phyloP scores from a whole-genome alignment of 2,329 filamentous ascomycete genomes.

The Diaporthe sp. region DNA sequence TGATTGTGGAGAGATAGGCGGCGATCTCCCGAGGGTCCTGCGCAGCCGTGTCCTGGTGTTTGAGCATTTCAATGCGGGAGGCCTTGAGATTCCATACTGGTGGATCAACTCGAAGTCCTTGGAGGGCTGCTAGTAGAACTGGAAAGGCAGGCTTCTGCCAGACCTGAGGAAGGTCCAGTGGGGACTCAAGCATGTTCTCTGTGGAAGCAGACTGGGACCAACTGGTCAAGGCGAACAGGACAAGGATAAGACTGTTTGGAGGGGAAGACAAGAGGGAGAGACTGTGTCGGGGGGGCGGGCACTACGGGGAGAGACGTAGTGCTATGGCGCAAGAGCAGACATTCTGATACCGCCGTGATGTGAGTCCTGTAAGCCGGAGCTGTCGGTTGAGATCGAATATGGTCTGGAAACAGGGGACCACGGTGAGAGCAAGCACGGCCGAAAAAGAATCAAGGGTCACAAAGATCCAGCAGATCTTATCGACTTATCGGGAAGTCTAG shows the following conservation, averaged over 20 bases:
- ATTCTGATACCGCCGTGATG: slow-evolving; percentile 26
- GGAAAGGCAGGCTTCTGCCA: slow-evolving; percentile 80
- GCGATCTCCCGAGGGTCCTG: slow-evolving; percentile 67
- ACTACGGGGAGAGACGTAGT: slow-evolving; percentile 36
- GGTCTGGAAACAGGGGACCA: not conserved
- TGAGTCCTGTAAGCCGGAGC: not conserved
- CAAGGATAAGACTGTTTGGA: not conserved
- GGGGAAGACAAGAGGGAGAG: not conserved
- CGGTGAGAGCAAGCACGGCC: too few relatives aligned
- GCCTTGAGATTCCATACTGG: slow-evolving; percentile 73
- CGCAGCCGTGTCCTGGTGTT: slow-evolving; percentile 58
- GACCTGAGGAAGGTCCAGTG: slow-evolving; percentile 82
- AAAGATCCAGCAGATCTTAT: slow-evolving; percentile 9
- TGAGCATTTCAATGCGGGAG: slow-evolving; percentile 57
- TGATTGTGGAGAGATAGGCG: slow-evolving; percentile 77
- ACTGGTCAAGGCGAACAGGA: not conserved
- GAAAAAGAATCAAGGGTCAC: not conserved
- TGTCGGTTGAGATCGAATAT: not conserved
- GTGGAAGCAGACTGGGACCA: not conserved
- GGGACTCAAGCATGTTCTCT: slow-evolving; percentile 51
- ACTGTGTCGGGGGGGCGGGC: not conserved
- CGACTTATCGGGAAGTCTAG: slow-evolving; percentile 15
- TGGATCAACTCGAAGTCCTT: slow-evolving; percentile 75
- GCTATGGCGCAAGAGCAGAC: slow-evolving; percentile 23
- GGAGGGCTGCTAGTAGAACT: slow-evolving; percentile 75